phyloP scores from a whole-genome alignment of 2,329 filamentous ascomycete genomes.

The Hypomyces rosellus region DNA sequence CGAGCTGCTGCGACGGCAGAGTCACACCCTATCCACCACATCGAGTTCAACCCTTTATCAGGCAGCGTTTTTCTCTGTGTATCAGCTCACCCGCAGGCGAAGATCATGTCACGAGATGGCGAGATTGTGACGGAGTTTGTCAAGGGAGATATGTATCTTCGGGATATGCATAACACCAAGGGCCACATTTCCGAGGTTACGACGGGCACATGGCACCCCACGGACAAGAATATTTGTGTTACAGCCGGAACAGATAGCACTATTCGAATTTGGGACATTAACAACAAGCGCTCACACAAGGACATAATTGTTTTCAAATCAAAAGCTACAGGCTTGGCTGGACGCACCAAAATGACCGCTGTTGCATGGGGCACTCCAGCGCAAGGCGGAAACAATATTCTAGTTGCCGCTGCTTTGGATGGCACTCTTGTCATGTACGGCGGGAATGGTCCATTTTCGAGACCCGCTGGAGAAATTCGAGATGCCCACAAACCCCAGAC shows the following conservation, averaged over 20 bases:
- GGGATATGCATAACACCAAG: constrained; percentile 97
- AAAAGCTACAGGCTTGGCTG: constrained; percentile 77
- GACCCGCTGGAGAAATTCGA: constrained; percentile 75
- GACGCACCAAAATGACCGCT: constrained; percentile 87
- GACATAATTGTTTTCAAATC: constrained; percentile 96
- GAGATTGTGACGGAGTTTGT: constrained; percentile 81
- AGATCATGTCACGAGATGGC: constrained; percentile 83
- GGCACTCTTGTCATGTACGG: constrained; percentile 88
- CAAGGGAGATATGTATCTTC: constrained; percentile 97
- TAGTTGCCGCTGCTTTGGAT: constrained; percentile 80
- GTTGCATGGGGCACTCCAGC: constrained; percentile 76
- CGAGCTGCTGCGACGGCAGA: constrained; percentile 61
- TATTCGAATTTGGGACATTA: constrained; percentile 93
- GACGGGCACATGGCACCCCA: constrained; percentile 84
- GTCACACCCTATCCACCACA: constrained; percentile 80
- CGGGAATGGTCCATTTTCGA: constrained; percentile 77
- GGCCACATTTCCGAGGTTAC: constrained; percentile 91
- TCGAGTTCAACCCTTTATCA: constrained; percentile 77
- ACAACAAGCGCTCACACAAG: constrained; percentile 81
- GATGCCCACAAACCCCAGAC: constrained; percentile 77
- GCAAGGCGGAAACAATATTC: constrained; percentile 70
- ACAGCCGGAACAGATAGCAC: constrained; percentile 95
- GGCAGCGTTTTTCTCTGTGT: constrained; percentile 79
- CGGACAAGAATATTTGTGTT: constrained; percentile 74
- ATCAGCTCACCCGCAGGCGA: constrained; percentile 82